Conservation (phyloP, 306 rosid species). For the Ceratonia siliqua region DNA sequence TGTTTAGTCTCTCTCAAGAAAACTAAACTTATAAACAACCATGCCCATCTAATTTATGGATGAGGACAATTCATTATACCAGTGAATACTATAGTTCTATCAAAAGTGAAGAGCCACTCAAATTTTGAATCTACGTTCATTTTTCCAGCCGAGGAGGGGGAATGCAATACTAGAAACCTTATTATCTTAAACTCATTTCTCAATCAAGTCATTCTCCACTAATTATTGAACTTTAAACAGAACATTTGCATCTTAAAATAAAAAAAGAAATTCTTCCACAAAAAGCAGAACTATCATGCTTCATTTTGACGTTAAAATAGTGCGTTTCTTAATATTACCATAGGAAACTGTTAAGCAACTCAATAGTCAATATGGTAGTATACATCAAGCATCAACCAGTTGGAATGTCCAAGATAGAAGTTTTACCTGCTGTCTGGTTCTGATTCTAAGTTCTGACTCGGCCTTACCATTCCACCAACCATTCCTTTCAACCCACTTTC, state of each 20-base stretch:
- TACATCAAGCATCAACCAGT: not conserved
- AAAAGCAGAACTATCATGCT: not conserved
- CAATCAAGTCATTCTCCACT: not conserved
- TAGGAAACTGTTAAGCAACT: not conserved
- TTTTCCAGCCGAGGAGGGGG: not conserved
- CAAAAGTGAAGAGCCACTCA: too few relatives aligned
- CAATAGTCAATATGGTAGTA: conserved; percentile 9
- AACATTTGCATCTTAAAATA: not conserved
- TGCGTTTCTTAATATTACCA: not conserved
- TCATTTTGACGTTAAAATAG: not conserved
- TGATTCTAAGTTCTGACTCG: conserved; percentile 66
- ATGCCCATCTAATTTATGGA: not conserved
- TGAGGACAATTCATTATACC: not conserved
- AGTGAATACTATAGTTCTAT: not conserved
- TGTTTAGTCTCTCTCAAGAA: not conserved
- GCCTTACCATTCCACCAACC: conserved; percentile 78
- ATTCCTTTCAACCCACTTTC: conserved; percentile 88
- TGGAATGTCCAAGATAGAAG: conserved; percentile 24
- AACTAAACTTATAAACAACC: not conserved
- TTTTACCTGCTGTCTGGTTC: conserved; percentile 64
- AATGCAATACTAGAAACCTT: not conserved
- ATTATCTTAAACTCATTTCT: not conserved
- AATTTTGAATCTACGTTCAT: not conserved
- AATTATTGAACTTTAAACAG: not conserved
- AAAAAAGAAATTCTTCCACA: not conserved